These are phyloP conservation scores for Paramecium biaurelia DNA, from an alignment of 73 alveolate genomes.

Conservation along the genomic window DNA sequence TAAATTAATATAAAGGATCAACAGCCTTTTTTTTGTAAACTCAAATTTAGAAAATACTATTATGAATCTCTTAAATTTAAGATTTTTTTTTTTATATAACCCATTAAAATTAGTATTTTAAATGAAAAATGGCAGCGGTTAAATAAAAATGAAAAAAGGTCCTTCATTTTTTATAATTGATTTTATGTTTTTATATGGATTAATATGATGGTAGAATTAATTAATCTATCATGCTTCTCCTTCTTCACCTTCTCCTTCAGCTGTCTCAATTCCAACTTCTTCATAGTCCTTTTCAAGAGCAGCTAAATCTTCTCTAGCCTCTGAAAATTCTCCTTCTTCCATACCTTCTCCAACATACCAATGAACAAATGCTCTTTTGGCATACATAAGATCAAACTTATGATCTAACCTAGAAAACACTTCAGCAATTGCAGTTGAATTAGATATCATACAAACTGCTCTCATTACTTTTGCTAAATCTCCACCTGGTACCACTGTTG, in stretches of 20 bases:
- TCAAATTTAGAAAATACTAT: no score
- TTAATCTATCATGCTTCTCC: conserved; percentile 25
- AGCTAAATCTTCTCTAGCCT: conserved; percentile 89
- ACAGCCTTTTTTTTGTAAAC: no score
- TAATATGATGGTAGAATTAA: background rate
- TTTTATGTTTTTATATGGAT: background rate
- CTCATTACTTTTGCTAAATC: conserved; percentile 75
- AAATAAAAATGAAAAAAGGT: no score
- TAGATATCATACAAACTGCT: conserved; percentile 94
- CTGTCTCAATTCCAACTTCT: conserved; percentile 90
- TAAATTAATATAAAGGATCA: no score
- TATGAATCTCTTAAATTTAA: no score
- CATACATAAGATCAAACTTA: conserved; percentile 81
- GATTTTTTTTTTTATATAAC: no score
- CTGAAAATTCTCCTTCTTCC: conserved; percentile 97
- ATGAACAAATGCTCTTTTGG: conserved; percentile 98
- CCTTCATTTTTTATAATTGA: background rate
- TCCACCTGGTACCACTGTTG: conserved; percentile 80
- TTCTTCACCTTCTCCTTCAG: conserved; percentile 85
- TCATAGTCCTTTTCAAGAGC: conserved; percentile 71
- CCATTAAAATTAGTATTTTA: no score
- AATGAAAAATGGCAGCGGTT: no score
- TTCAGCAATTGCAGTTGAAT: conserved; percentile 94
- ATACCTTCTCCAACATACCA: conserved; percentile 99
- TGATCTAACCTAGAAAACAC: conserved; percentile 88